Base-by-base conservation (phyloP, 225 moss, liverwort and hornwort genomes). In the Sphagnum tenellum region DNA sequence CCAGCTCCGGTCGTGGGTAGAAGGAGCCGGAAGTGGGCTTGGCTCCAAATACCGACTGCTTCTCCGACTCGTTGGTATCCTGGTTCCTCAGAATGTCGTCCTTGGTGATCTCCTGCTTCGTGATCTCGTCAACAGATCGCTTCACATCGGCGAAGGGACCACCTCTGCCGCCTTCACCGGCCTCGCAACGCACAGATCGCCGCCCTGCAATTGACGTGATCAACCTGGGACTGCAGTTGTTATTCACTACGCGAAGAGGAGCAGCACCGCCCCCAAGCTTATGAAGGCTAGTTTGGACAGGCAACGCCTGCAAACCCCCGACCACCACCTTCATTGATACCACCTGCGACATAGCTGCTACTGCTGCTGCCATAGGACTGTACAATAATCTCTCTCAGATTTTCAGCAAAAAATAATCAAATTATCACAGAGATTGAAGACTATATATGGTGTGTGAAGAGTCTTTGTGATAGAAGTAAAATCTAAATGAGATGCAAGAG, bases 91-190 rank as follows among this genome's bases (percentile, higher is more conserved):
- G 59, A 12, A 60, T 60, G 8, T 60, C 45, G 7, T 60, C 59
- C 12, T 60, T 2, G 59, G 59, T 60, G n/a, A 60, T 60, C 59
- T 60, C 59, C 12, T 60, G 7, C 59, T 60, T 60, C 7, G 59
- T 60, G 59, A 1, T 45, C 59, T 60, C 9, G 59, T 60, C 59
- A 7, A 60, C 59, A 7, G 59, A 6, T 5, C 12, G 8, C 59
- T 60, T 60, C 59, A 45, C 1, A 13, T n/a, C 49, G 5, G 65
- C 59, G 2, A 60, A 65, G 3, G 65, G 29, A 29, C 29, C 29
- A 29, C 29, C 29, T 51, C 65, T 9, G 7, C 12, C 59, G 7
- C 29, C 29, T 29, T 29, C 29, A 29, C 12, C 59, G 7, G 59
- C 59, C 45, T 60, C 2, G 45, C 59, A 60, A 13, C 59, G 59